Evolutionary conservation across 2,329 filamentous ascomycete genomes (phyloP), one percentile per base, ranked within the genome.

Genomic region (Bertia moriformis): DNA sequence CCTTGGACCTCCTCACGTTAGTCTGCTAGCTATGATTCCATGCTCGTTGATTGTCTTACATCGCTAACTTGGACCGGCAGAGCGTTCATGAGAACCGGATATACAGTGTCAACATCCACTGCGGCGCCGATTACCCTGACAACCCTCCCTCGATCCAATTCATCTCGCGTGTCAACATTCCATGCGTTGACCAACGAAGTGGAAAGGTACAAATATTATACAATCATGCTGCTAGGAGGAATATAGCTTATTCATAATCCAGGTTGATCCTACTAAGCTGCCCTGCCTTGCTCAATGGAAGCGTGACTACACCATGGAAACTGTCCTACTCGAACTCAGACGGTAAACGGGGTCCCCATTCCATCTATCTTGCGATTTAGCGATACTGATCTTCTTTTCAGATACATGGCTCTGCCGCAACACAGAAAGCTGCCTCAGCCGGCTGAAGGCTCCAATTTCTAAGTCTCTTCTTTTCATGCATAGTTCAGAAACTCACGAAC

Each of bases 81-180:
- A 80, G 75, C 52, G 73, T 71, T 35, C 77, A 82, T 49, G 77
- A 82, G 61, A 82, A 82, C 54, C 72, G 77, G 46, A 82, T 82
- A 56, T 82, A 82, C 61, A 79, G 73, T 49, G 63, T 82, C 47
- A 76, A 78, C 50, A 78, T 82, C 47, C 71, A 79, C 55, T 82
- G 77, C 55, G 77, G 73, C 37, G 62, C 70, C 37, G 60, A 70
- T 39, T 82, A 82, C 51, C 77, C 77, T 13, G 77, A 82, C 51
- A 58, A 61, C 13, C 77, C 77, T 37, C 77, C 77, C 1, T 69
- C 71, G 35, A 71, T 82, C 41, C 70, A 75, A 40, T 82, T 82
- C 55, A 68, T 76, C 40, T 80, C 76, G 14, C 74, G 71, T 52
- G 72, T 82, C 55, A 82, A 82, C 53, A 61, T 81, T 17, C 77